These are phyloP conservation scores for Xylaria multiplex DNA, from an alignment of 2,329 filamentous ascomycete genomes.

Conservation along the genomic window DNA sequence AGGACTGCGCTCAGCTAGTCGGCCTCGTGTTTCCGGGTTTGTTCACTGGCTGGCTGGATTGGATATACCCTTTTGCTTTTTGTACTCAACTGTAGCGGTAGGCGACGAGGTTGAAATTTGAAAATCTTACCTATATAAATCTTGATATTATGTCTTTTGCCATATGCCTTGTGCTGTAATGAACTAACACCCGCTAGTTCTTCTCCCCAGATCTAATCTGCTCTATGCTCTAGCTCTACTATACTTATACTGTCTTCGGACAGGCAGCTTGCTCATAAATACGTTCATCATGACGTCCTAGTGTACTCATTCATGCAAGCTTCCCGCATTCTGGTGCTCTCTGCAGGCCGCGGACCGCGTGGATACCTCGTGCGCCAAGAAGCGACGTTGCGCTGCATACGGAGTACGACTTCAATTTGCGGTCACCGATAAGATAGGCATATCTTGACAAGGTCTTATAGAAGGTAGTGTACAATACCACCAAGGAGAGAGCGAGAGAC, in stretches of 20 bases:
- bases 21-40: slow-evolving; percentile 29
- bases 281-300: background rate
- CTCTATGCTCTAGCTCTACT: background rate
- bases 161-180: too few species aligned
- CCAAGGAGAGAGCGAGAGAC: too few species aligned
- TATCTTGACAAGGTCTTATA: too few species aligned
- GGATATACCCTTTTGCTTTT: slow-evolving; percentile 40
- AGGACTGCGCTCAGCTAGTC: slow-evolving; percentile 20
- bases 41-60: slow-evolving; percentile 37
- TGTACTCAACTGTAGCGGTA: slow-evolving; percentile 33
- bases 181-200: too few species aligned
- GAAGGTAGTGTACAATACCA: too few species aligned
- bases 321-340: slow-evolving; percentile 27
- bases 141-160: background rate
- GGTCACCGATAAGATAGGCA: slow-evolving; percentile 6
- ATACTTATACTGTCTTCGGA: background rate
- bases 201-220: background rate
- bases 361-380: slow-evolving; percentile 36
- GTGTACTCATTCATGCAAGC: slow-evolving; percentile 32
- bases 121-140: background rate
- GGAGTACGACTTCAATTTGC: background rate
- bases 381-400: slow-evolving; percentile 26
- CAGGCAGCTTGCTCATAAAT: background rate
- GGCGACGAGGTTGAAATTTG: slow-evolving; percentile 9
- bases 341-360: slow-evolving; percentile 33